Base-by-base conservation (phyloP, 208 protist genomes). In the Leishmania tropica region DNA sequence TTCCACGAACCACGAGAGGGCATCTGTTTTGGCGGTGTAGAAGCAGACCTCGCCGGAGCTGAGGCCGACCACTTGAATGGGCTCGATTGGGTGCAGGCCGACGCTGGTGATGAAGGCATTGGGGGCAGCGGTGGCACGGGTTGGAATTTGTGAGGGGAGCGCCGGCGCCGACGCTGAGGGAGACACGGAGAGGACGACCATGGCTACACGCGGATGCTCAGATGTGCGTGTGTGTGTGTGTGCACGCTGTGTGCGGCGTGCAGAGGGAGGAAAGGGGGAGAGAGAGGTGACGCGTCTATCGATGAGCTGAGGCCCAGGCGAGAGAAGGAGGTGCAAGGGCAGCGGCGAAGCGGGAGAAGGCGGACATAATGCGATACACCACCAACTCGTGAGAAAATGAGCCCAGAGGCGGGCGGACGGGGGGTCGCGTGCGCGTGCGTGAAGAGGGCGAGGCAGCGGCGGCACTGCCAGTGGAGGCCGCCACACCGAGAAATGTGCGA, bases 41-140 rank as follows among this genome's bases (percentile, higher is more conserved):
- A 90, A 48, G 64, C 80, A 87, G 7, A 90, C 60, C 15, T 88
- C 83, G 7, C 84, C 87, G 19, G 79, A 85, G 71, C 65, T 81
- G 7, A 90, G 74, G 3, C 87, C 87, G 7, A 85, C 62, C 6
- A 76, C 77, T 51, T 85, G 74, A 17, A 88, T 71, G 4, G 87
- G 87, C 73, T 90, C 87, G 10, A 84, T 85, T 3, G 87, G 87
- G 71, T 90, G 87, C 40, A 90, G 65, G 19, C 65, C 77, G 54
- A 90, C 58, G 68, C 84, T 78, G 62, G 80, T 87, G 76, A 89
- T 74, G 79, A 83, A 84, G 24, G 80, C 79, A 1, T 74, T 51
- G 13, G 64, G 4, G 21, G 76, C 51, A 11, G 76, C 68, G 48
- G 48, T 60, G 47, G 45, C 60, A 68, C 75, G 73, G 13, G 37